These are phyloP conservation scores for Chytriomyces confervae DNA, from an alignment of 192 early-diverging fungal species.

Conservation along the genomic window DNA sequence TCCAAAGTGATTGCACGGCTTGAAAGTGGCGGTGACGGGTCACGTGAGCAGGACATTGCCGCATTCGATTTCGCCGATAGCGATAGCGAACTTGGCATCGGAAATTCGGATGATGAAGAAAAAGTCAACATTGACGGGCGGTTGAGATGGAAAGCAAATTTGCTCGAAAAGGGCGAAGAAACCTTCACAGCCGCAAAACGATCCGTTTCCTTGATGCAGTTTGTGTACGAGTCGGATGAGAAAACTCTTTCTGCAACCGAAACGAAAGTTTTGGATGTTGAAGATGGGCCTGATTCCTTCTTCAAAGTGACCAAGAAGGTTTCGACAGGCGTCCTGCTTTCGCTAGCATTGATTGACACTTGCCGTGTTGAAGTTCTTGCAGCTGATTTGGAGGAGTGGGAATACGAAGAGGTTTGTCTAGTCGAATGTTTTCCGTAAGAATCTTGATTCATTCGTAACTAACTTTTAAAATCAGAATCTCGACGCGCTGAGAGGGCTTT, in stretches of 20 bases:
- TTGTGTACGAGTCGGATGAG: slow-evolving; percentile 79
- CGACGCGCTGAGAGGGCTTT: slow-evolving; percentile 74
- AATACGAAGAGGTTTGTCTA: slow-evolving; percentile 61
- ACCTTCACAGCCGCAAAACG: slow-evolving; percentile 53
- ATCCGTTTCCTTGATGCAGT: slow-evolving; percentile 85
- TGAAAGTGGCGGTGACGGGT: slow-evolving; percentile 40
- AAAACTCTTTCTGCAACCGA: slow-evolving; percentile 39
- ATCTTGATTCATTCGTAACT: not conserved
- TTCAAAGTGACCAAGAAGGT: slow-evolving; percentile 42
- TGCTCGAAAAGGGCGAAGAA: slow-evolving; percentile 66
- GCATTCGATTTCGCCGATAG: slow-evolving; percentile 54
- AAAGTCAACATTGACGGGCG: slow-evolving; percentile 52
- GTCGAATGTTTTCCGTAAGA: not conserved
- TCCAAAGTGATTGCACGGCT: slow-evolving; percentile 18
- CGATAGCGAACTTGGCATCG: slow-evolving; percentile 78
- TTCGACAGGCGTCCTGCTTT: slow-evolving; percentile 33
- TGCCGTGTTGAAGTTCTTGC: slow-evolving; percentile 64
- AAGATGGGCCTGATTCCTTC: slow-evolving; percentile 66
- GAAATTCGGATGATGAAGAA: slow-evolving; percentile 47
- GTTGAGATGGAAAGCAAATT: slow-evolving; percentile 72
- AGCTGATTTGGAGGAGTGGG: slow-evolving; percentile 72
- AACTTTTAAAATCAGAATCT: slow-evolving; percentile 43
- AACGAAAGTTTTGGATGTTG: slow-evolving; percentile 45
- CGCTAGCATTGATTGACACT: slow-evolving; percentile 68
- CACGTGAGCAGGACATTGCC: slow-evolving; percentile 54